Evolutionary conservation across 2,329 filamentous ascomycete species (phyloP).

Genomic region (Fusarium cyanostomum): DNA sequence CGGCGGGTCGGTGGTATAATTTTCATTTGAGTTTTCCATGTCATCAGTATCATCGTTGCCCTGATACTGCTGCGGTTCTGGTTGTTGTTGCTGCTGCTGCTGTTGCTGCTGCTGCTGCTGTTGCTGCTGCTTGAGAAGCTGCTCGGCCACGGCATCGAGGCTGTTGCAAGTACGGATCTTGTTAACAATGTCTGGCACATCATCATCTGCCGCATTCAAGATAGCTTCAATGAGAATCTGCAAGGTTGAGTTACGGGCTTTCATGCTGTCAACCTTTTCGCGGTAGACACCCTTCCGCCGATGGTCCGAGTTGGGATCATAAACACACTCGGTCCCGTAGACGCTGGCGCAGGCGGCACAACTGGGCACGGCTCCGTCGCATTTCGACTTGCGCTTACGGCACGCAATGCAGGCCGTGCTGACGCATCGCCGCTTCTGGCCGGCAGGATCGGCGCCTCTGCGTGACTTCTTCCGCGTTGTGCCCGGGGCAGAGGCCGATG

Average conservation of each 20-base stretch:
- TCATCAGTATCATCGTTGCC: constrained; percentile 54
- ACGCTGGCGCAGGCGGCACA: constrained; percentile 97
- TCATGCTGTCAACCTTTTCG: constrained; percentile 88
- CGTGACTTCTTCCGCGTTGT: constrained; percentile 58
- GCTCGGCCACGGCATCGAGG: constrained; percentile 64
- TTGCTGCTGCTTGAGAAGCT: constrained; percentile 58
- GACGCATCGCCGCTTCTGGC: constrained; percentile 77
- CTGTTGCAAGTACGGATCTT: constrained; percentile 88
- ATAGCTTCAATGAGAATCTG: constrained; percentile 95
- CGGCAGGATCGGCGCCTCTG: constrained; percentile 57
- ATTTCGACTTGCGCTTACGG: constrained; percentile 83
- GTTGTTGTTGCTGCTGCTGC: constrained; percentile 48
- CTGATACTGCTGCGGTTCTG: constrained; percentile 41
- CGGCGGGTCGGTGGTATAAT: constrained; percentile 53
- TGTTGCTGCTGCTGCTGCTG: constrained; percentile 50
- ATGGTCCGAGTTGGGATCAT: constrained; percentile 96
- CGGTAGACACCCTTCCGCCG: constrained; percentile 96
- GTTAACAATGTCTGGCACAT: constrained; percentile 81
- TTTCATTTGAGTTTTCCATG: constrained; percentile 52
- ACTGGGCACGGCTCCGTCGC: constrained; percentile 88
- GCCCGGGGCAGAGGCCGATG: constrained; percentile 20
- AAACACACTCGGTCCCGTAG: constrained; percentile 89
- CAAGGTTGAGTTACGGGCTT: constrained; percentile 85
- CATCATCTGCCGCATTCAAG: constrained; percentile 88
- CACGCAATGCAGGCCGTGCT: constrained; percentile 88